Conservation (phyloP, 2,329 filamentous ascomycete genomes). For the Fusarium proliferatum region DNA sequence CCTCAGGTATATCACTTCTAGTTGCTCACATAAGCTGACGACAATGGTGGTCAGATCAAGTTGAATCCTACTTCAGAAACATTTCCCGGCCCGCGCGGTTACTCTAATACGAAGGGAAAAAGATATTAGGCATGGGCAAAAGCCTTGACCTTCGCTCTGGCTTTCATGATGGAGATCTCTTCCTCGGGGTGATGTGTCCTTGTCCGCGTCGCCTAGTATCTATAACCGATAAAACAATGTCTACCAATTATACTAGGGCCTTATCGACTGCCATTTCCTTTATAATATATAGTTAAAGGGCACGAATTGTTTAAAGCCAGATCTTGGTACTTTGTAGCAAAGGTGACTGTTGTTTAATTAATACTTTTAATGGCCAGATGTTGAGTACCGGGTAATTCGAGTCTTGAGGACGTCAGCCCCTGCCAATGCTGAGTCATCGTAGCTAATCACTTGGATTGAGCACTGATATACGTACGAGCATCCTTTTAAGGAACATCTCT, state of each 20-base stretch:
- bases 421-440: neutral
- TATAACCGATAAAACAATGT: accelerated
- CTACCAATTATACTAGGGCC: accelerated
- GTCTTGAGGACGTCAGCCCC: neutral
- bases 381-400: neutral
- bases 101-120: too few species aligned
- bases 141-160: accelerated
- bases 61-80: neutral
- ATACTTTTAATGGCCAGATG: accelerated
- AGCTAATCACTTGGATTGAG: too few species aligned
- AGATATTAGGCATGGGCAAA: accelerated
- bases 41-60: neutral
- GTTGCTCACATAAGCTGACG: slow-evolving; percentile 2
- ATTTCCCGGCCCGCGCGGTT: neutral
- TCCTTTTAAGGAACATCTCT: neutral
- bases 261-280: accelerated
- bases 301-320: accelerated
- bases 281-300: accelerated
- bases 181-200: accelerated
- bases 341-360: accelerated
- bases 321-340: accelerated
- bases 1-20: accelerated
- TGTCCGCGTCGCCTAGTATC: accelerated
- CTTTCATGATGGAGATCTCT: accelerated
- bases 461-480: neutral